Evolutionary conservation across 2,329 filamentous ascomycete genomes (phyloP), one percentile per base, ranked within the genome.

Genomic region (Phoma sp.): DNA sequence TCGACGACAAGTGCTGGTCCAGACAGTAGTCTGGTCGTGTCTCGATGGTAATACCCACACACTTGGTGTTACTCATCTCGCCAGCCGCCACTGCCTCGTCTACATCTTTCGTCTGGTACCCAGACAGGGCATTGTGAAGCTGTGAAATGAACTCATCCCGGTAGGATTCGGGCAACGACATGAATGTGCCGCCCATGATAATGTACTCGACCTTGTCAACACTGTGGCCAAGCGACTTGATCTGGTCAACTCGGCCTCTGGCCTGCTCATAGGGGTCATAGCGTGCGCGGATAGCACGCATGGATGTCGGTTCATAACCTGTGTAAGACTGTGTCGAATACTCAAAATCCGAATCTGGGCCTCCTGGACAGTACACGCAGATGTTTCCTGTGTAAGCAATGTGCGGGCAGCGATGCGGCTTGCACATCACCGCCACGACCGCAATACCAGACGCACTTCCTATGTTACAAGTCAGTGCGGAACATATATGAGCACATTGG

Each of bases 121-220:
- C 95, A 62, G 92, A 97, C 7, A 99, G 84, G 1, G 95, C 95
- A 71, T 99, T 99, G 78, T 99, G 95, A 45, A 99, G 83, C 70
- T 97, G 93, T 1, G 92, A 89, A 55, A 99, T 96, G 69, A 99
- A 99, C 52, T 90, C 87, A 58, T 99, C 91, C 25, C 95, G 83
- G 75, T 99, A 99, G 23, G 89, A 87, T 67, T 92, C 87, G 7
- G 93, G 84, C 24, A 99, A 78, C 2, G 93, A 98, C 96, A 99
- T 99, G 77, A 99, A 99, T 0, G 95, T 99, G 62, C 95, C 95
- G 56, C 95, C 95, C 95, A 99, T 99, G 73, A 99, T 96, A 71
- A 99, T 99, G 76, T 98, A 99, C 79, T 99, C 95, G 23, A 99
- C 95, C 76, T 99, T 99, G 79, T 99, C 95, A 42, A 99, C 95